Conservation (phyloP, 2,329 filamentous ascomycete genomes). For the Zopfia rhizophila region DNA sequence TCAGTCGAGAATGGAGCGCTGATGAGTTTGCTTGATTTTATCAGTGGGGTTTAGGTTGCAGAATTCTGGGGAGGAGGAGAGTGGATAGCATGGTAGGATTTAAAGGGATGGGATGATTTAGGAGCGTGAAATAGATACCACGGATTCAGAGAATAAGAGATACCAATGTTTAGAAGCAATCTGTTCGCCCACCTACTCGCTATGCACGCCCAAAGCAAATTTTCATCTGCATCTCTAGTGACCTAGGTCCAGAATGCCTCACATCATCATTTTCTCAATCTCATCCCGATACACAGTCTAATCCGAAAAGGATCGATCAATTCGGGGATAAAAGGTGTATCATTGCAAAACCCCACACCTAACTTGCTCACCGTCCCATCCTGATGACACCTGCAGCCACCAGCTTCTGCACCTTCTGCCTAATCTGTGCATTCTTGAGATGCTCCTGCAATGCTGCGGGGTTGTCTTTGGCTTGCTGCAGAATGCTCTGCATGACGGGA, state of each 20-base stretch:
- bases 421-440: constrained; percentile 90
- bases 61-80: constrained; percentile 13
- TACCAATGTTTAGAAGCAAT: constrained; percentile 36
- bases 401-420: constrained; percentile 92
- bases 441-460: constrained; percentile 94
- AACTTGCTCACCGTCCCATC: constrained; percentile 65
- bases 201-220: constrained; percentile 25
- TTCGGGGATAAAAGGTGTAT: too few relatives aligned
- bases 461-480: constrained; percentile 95
- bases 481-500: constrained; percentile 96
- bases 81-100: too few relatives aligned
- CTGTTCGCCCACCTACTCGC: constrained; percentile 24
- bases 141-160: too few relatives aligned
- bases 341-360: background rate
- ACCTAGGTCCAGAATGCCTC: too few relatives aligned
- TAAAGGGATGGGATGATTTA: constrained; percentile 31
- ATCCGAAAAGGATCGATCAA: too few relatives aligned
- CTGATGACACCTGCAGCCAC: constrained; percentile 93
- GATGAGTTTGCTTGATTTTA: constrained; percentile 47
- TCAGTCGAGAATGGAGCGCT: constrained; percentile 48
- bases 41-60: constrained; percentile 37
- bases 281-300: too few relatives aligned
- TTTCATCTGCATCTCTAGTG: too few relatives aligned
- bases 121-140: too few relatives aligned
- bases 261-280: too few relatives aligned